Evolutionary conservation across 2,329 filamentous ascomycete genomes (phyloP).

Genomic region (Drechmeria coniospora): DNA sequence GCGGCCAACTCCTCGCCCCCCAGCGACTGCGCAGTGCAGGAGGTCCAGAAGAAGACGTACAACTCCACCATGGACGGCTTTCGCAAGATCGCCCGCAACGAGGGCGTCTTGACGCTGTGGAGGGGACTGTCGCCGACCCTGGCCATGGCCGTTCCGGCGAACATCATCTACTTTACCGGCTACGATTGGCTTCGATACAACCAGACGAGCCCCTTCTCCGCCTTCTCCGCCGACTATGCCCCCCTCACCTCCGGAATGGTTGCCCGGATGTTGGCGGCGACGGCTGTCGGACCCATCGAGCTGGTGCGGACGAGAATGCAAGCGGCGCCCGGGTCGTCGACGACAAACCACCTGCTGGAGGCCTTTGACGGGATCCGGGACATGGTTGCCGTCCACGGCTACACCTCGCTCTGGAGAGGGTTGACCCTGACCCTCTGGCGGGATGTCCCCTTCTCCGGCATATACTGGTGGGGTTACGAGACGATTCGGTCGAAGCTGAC

Average conservation of each 20-base stretch:
- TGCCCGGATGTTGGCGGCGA: slow-evolving; percentile 67
- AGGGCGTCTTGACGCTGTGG: slow-evolving; percentile 79
- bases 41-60: slow-evolving; percentile 68
- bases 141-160: slow-evolving; percentile 84
- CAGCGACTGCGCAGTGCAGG: slow-evolving; percentile 71
- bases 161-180: slow-evolving; percentile 97
- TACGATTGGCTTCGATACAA: slow-evolving; percentile 88
- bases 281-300: slow-evolving; percentile 78
- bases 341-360: slow-evolving; percentile 58
- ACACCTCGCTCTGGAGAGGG: slow-evolving; percentile 76
- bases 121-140: slow-evolving; percentile 86
- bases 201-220: slow-evolving; percentile 53
- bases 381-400: slow-evolving; percentile 67
- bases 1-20: slow-evolving; percentile 29
- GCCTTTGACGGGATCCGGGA: slow-evolving; percentile 61
- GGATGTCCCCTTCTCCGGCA: slow-evolving; percentile 89
- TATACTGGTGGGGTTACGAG: slow-evolving; percentile 99
- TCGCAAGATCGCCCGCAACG: slow-evolving; percentile 86
- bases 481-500: slow-evolving; percentile 57
- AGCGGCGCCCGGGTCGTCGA: slow-evolving; percentile 45
- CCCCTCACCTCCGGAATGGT: slow-evolving; percentile 67
- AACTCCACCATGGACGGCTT: slow-evolving; percentile 85
- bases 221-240: slow-evolving; percentile 51
- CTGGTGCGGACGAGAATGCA: slow-evolving; percentile 89
- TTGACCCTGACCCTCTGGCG: slow-evolving; percentile 86